phyloP scores from a whole-genome alignment of 1,139 yeast genomes.

The Magnusiomyces magnusii region DNA sequence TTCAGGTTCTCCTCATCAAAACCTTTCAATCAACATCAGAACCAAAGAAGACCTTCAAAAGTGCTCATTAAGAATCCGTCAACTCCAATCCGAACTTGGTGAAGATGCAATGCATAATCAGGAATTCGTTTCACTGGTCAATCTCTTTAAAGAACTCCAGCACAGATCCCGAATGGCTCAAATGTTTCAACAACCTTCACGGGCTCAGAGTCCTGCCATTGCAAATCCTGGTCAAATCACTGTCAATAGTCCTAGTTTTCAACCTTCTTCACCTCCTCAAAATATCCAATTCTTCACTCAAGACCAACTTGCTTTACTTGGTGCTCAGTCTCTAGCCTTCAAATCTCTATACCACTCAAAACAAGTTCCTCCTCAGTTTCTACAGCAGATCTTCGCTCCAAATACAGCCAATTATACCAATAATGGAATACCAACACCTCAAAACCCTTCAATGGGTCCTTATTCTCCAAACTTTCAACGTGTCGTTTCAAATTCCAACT shows the following conservation, averaged over 20 bases:
- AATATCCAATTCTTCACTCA: conserved; percentile 24
- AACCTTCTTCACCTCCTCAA: conserved; percentile 3
- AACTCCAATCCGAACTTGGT: conserved; percentile 24
- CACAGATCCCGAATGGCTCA: background rate
- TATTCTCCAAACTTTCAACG: conserved; percentile 12
- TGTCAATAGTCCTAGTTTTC: conserved; percentile 38
- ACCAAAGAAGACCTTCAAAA: background rate
- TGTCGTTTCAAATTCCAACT: background rate
- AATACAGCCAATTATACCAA: too few species aligned
- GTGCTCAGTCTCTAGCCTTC: conserved; percentile 64
- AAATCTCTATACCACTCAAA: conserved; percentile 65
- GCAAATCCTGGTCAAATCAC: too few species aligned
- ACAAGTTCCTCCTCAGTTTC: conserved; percentile 48
- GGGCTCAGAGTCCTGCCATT: too few species aligned
- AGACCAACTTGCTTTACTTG: conserved; percentile 47
- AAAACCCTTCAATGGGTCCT: conserved; percentile 30
- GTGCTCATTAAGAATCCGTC: background rate
- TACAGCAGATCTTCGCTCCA: conserved; percentile 32
- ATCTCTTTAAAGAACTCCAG: conserved; percentile 24
- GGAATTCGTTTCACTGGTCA: conserved; percentile 32
- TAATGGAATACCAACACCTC: conserved; percentile 6
- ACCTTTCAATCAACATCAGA: background rate
- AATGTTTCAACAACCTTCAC: conserved; percentile 27
- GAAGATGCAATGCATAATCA: conserved; percentile 33
- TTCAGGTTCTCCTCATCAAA: too few species aligned